Percentiles rank a stretch among this genome's conserved stretches.
Conservation (phyloP, 768 basidiomycete species). For the Rickenella mellea region DNA sequence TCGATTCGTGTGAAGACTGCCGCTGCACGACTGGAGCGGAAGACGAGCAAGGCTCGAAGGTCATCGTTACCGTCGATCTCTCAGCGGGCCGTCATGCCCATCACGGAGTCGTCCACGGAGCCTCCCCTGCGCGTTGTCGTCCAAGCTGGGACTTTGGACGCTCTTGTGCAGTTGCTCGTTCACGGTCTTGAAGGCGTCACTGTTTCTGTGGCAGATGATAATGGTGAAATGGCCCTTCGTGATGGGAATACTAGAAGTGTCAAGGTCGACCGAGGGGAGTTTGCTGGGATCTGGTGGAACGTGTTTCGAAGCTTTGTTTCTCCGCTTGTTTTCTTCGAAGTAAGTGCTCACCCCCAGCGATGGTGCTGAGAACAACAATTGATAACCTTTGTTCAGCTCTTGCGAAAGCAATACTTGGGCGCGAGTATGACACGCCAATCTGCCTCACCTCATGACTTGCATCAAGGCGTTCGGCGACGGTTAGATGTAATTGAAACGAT, state of each 20-base stretch:
- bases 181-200: conserved; percentile 71
- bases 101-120: conserved; percentile 57
- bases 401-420: conserved; percentile 65
- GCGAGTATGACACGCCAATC: conserved; percentile 33
- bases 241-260: conserved; percentile 69
- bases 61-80: conserved; percentile 76
- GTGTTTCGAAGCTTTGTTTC: conserved; percentile 76
- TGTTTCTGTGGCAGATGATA: conserved; percentile 78
- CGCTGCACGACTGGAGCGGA: conserved; percentile 62
- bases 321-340: conserved; percentile 79
- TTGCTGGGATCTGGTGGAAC: conserved; percentile 74
- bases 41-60: conserved; percentile 62
- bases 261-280: conserved; percentile 64
- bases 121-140: conserved; percentile 69
- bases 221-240: conserved; percentile 72
- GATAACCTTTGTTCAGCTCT: conserved; percentile 34
- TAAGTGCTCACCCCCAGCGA: conserved; percentile 21
- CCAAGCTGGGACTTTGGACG: conserved; percentile 68
- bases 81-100: conserved; percentile 44
- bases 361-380: neutral
- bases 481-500: conserved; percentile 56
- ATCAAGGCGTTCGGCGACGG: conserved; percentile 41
- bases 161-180: conserved; percentile 64
- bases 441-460: conserved; percentile 35
- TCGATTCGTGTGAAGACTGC: conserved; percentile 74